These are phyloP conservation scores for Talaromyces proteolyticus DNA, from an alignment of 495 filamentous ascomycete species.

Conservation along the genomic window DNA sequence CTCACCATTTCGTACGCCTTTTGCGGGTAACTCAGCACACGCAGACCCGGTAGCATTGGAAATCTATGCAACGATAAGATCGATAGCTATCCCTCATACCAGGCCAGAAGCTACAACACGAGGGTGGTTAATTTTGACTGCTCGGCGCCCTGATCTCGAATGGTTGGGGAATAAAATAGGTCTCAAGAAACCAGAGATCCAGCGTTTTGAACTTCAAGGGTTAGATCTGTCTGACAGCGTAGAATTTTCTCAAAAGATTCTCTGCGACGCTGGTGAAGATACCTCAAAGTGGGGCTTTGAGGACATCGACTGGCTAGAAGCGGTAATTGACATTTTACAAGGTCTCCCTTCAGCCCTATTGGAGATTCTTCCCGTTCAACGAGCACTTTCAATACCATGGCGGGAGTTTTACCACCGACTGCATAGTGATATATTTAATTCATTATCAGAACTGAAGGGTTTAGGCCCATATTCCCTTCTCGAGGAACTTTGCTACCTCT, in stretches of 20 bases:
- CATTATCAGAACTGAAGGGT: background rate
- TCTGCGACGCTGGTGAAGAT: background rate
- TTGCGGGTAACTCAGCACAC: background rate
- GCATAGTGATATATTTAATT: background rate
- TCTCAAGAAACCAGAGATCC: background rate
- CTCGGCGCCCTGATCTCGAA: background rate
- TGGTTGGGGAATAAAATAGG: background rate
- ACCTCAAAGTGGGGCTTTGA: background rate
- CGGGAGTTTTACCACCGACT: background rate
- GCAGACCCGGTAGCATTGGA: background rate
- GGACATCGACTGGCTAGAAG: background rate
- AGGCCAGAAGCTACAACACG: background rate
- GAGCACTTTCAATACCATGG: background rate
- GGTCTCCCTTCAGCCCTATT: background rate
- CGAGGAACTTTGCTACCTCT: background rate
- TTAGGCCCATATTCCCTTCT: background rate
- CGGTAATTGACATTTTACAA: background rate
- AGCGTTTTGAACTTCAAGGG: background rate
- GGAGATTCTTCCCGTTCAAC: background rate
- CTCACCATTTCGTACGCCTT: background rate
- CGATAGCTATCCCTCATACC: background rate
- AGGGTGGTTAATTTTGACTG: background rate
- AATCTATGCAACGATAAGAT: background rate
- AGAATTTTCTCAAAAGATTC: background rate
- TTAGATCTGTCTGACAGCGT: background rate